Percentiles rank a stretch among this genome's conserved stretches.
phyloP scores from a whole-genome alignment of 352 stramenopile species.

The Globisporangium recalcitrans region DNA sequence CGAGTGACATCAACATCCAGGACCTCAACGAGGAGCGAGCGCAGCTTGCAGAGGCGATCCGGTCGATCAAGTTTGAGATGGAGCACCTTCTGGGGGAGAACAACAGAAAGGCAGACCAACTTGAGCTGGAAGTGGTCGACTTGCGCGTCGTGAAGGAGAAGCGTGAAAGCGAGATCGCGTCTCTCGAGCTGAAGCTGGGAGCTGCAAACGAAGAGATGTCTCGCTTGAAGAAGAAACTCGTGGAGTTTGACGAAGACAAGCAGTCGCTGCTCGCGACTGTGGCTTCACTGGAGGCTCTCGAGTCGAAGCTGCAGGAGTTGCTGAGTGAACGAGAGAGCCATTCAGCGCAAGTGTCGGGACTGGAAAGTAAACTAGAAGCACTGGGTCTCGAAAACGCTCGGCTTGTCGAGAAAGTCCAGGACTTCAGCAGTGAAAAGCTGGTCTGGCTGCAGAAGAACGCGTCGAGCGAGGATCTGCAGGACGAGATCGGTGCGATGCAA shows the following conservation, averaged over 20 bases:
- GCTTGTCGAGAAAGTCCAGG: constrained; percentile 12
- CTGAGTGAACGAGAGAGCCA: constrained; percentile 7
- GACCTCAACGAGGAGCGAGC: constrained; percentile 29
- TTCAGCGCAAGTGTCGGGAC: neutral
- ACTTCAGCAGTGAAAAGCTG: constrained; percentile 18
- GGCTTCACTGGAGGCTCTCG: constrained; percentile 5
- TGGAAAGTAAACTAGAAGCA: constrained; percentile 8
- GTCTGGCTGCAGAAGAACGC: constrained; percentile 22
- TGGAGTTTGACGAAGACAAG: constrained; percentile 23
- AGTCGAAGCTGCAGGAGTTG: constrained; percentile 13
- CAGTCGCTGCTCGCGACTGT: constrained; percentile 8
- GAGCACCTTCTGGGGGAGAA: constrained; percentile 34
- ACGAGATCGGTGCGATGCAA: constrained; percentile 22
- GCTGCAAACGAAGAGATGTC: constrained; percentile 26
- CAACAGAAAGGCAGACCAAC: constrained; percentile 22
- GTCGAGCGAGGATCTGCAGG: constrained; percentile 21
- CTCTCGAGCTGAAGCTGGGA: constrained; percentile 30
- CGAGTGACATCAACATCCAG: constrained; percentile 27
- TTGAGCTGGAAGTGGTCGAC: constrained; percentile 41
- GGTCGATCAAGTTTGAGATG: constrained; percentile 23
- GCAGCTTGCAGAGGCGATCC: constrained; percentile 14
- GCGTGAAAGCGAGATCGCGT: constrained; percentile 22
- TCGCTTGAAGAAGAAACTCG: constrained; percentile 19
- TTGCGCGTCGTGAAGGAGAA: constrained; percentile 33
- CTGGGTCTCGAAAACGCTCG: neutral